Percentiles rank a stretch among this genome's conserved stretches.
phyloP scores from a whole-genome alignment of 257 asterid genomes.

The Cruciata laevipes region DNA sequence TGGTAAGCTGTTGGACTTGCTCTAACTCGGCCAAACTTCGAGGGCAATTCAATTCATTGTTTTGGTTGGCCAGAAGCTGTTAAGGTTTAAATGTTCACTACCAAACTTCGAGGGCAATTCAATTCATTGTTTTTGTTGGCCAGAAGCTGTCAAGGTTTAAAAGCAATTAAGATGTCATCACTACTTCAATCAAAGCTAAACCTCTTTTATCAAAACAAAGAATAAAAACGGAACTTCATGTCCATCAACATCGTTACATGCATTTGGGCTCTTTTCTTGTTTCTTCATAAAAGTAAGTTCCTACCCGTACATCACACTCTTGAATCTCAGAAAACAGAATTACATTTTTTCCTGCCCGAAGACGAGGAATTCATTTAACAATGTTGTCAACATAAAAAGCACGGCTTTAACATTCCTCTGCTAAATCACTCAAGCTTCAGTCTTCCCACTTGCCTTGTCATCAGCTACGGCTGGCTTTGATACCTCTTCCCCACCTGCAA shows the following conservation, averaged over 20 bases:
- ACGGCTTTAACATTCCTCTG: neutral
- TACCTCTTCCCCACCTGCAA: conserved; percentile 30
- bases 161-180: too few relatives aligned
- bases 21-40: too few relatives aligned
- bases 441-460: conserved; percentile 16
- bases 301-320: conserved; percentile 3
- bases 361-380: neutral
- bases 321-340: neutral
- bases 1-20: too few relatives aligned
- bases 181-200: too few relatives aligned
- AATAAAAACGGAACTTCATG: neutral
- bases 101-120: too few relatives aligned
- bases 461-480: conserved; percentile 32
- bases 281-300: neutral
- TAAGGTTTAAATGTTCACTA: too few relatives aligned
- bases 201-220: too few relatives aligned
- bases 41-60: too few relatives aligned
- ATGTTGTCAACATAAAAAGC: neutral
- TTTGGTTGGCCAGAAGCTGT: too few relatives aligned
- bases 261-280: neutral
- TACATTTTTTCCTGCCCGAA: neutral
- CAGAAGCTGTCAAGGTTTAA: too few relatives aligned
- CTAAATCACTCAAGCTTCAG: conserved; percentile 23
- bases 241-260: conserved; percentile 2
- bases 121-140: too few relatives aligned